Conservation (phyloP, 2,329 filamentous ascomycete species). For the Colletotrichum sidae region DNA sequence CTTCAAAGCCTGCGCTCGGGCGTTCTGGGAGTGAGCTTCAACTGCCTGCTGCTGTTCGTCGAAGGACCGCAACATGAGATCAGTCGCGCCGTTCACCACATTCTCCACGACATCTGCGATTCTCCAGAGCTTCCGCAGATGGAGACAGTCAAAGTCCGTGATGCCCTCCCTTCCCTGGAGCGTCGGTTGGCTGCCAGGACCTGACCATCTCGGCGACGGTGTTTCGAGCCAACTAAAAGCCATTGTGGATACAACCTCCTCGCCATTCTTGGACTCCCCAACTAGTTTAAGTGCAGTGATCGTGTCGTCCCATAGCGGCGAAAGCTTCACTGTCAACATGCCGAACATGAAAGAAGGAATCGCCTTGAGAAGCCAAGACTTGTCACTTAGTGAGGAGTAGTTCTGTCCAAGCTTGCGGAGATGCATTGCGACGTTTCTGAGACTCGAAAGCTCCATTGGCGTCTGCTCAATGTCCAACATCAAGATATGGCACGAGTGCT, state of each 20-base stretch:
- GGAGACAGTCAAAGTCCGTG: conserved; percentile 88
- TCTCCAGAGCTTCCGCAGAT: conserved; percentile 70
- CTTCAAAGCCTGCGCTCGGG: conserved; percentile 82
- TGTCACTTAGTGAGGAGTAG: conserved; percentile 70
- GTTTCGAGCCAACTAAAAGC: conserved; percentile 82
- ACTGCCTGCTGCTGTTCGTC: conserved; percentile 70
- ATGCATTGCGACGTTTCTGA: conserved; percentile 84
- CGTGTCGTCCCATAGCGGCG: conserved; percentile 89
- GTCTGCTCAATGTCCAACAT: conserved; percentile 86
- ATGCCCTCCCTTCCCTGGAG: conserved; percentile 51
- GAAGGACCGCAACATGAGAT: conserved; percentile 73
- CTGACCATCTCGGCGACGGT: conserved; percentile 66
- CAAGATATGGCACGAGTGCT: conserved; percentile 64
- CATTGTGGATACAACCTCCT: conserved; percentile 77
- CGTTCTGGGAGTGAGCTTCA: conserved; percentile 62
- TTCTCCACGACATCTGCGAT: conserved; percentile 64
- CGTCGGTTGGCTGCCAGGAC: conserved; percentile 48
- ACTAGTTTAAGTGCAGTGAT: conserved; percentile 81
- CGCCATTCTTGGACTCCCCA: conserved; percentile 75
- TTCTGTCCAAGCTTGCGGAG: conserved; percentile 78
- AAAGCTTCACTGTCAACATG: conserved; percentile 85
- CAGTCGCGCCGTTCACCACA: conserved; percentile 63
- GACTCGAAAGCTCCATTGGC: conserved; percentile 79
- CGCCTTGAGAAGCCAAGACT: conserved; percentile 75
- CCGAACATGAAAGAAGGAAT: conserved; percentile 90